A percentile compares a stretch with the other conserved stretches of the same genome.
These are phyloP conservation scores for Perkinsus chesapeaki DNA, from an alignment of 169 alveolate species.

Conservation along the genomic window DNA sequence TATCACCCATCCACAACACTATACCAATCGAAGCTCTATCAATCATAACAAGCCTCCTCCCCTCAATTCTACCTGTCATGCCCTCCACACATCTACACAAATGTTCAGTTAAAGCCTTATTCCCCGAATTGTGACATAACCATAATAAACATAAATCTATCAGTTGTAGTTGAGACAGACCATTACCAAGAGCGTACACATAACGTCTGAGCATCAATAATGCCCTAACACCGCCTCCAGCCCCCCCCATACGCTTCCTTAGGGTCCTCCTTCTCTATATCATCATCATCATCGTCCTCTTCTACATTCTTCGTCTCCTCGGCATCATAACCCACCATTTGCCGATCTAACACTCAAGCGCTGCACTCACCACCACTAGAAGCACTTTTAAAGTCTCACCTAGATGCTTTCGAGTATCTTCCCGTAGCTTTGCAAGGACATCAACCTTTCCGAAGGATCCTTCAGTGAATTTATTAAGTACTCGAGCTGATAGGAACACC, in stretches of 20 bases:
- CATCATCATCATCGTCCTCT: background rate
- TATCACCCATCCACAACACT: too few species aligned
- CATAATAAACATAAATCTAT: background rate
- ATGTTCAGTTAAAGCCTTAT: background rate
- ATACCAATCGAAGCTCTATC: too few species aligned
- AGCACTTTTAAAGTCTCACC: background rate
- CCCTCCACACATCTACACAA: background rate
- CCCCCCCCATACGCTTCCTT: background rate
- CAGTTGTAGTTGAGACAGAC: background rate
- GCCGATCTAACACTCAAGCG: background rate
- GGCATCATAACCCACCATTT: background rate
- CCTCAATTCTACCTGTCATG: background rate
- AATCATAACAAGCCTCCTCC: too few species aligned
- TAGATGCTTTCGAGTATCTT: background rate
- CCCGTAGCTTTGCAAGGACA: background rate
- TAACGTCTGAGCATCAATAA: background rate
- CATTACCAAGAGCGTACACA: background rate
- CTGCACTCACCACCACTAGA: background rate
- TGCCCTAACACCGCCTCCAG: background rate
- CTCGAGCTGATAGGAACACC: background rate
- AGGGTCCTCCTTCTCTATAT: background rate
- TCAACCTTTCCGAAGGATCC: background rate
- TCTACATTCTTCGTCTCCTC: background rate
- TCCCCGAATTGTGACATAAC: background rate
- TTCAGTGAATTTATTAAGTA: background rate